Base-by-base conservation (phyloP, 768 basidiomycete species). In the Pleurotus eryngii region DNA sequence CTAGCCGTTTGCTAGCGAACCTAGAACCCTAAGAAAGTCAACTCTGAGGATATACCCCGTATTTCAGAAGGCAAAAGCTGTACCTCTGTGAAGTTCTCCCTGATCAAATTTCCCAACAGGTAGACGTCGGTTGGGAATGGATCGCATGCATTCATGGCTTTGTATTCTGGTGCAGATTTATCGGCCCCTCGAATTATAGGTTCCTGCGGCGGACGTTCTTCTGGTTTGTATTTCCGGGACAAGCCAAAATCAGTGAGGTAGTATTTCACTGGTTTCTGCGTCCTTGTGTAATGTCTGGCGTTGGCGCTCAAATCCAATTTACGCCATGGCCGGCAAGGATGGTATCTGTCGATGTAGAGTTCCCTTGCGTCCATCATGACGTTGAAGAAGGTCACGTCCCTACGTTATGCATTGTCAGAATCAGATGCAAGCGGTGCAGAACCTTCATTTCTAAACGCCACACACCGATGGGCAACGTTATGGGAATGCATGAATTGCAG, bases 171-270 rank as follows among this genome's bases (percentile, higher is more conserved):
- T 0, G 71, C 72, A 0, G 74, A 64, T 50, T 70, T 71, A 61
- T 83, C 80, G 2, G 72, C 78, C 0, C 78, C 80, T 6, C 60
- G 59, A 2, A 76, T 65, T 0, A 72, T 68, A 4, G 59, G 43
- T 27, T 69, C 72, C 0, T 58, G 59, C 0, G 74, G 72, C 0
- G 63, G 47, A 0, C 62, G 56, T 4, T 71, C 62, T 0, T 64
- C 48, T 0, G 72, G 68, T 9, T 59, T 49, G 51, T 67, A 75
- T 1, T 38, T 64, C 0, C 64, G 55, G 0, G 76, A 72, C 2
- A 74, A 51, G 1, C 72, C 76, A 59, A 75, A 77, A 50, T 77
- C 74, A 12, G 72, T 75, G 45, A 74, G 66, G 39, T 73, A 72
- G 45, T 75, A 76, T 48, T 64, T 70, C 2, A 67, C 67, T 0